phyloP scores from a whole-genome alignment of 177 flowering plant species.

The Vitis hybrid region DNA sequence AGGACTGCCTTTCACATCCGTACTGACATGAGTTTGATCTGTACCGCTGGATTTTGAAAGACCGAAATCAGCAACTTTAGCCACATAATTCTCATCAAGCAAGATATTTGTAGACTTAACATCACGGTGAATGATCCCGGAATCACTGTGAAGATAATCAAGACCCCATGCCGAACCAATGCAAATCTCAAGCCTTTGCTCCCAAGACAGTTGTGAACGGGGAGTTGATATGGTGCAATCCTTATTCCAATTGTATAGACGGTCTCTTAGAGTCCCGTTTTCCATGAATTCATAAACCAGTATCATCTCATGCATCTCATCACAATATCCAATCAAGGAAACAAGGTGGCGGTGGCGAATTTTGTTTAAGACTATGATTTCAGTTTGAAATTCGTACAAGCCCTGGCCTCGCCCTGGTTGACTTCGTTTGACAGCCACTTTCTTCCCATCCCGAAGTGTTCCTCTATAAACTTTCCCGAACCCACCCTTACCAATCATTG shows the following conservation, averaged over 20 bases:
- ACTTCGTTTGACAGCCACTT: slow-evolving; percentile 13
- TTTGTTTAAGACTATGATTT: slow-evolving; percentile 8
- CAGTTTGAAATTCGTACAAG: slow-evolving; percentile 8
- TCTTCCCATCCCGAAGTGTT: slow-evolving; percentile 1
- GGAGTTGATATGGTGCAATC: no score
- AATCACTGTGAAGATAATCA: not conserved
- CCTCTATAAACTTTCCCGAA: slow-evolving; percentile 12
- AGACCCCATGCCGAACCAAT: slow-evolving; percentile 7
- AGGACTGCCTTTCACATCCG: no score
- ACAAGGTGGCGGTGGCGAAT: slow-evolving; percentile 15
- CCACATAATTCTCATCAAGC: no score
- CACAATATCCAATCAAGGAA: slow-evolving; percentile 14
- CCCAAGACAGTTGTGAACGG: slow-evolving; percentile 4
- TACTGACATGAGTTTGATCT: no score
- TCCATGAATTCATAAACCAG: slow-evolving; percentile 16
- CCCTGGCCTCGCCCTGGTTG: slow-evolving; percentile 7
- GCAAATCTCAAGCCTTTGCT: slow-evolving; percentile 18
- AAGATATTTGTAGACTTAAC: no score
- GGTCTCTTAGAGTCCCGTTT: slow-evolving; percentile 13
- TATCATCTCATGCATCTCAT: slow-evolving; percentile 11
- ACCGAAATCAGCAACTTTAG: no score
- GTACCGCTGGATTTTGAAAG: no score
- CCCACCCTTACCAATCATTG: slow-evolving; percentile 10
- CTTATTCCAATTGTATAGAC: not conserved
- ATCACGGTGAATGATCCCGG: no score